These are phyloP conservation scores for Globisporangium emineosum DNA, from an alignment of 352 stramenopile species.

Conservation along the genomic window DNA sequence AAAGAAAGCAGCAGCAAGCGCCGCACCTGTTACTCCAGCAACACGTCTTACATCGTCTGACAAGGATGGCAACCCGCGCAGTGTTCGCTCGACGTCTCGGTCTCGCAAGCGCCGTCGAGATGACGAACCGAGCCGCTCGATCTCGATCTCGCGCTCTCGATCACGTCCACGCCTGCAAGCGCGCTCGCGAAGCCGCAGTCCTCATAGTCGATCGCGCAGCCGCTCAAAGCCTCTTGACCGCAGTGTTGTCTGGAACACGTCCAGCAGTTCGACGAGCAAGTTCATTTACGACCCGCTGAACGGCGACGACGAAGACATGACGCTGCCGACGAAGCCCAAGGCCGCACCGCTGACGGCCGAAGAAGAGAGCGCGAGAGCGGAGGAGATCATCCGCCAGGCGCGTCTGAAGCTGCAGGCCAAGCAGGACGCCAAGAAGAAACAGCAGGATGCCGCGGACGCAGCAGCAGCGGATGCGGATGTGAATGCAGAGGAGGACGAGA, in stretches of 20 bases:
- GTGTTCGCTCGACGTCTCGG: constrained; percentile 26
- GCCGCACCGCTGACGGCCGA: constrained; percentile 27
- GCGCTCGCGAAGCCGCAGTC: constrained; percentile 28
- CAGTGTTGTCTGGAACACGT: constrained; percentile 18
- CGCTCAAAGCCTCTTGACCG: constrained; percentile 10
- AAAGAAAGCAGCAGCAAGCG: constrained; percentile 23
- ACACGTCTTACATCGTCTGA: constrained; percentile 15
- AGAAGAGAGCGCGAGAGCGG: constrained; percentile 49
- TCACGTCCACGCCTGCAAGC: constrained; percentile 22
- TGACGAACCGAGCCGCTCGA: constrained; percentile 8
- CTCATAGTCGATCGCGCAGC: constrained; percentile 23
- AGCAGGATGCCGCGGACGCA: constrained; percentile 14
- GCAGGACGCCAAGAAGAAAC: constrained; percentile 9
- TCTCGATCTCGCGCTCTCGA: constrained; percentile 33
- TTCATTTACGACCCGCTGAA: constrained; percentile 19
- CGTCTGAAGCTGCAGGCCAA: constrained; percentile 55
- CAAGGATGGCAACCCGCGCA: background rate
- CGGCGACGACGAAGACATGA: constrained; percentile 11
- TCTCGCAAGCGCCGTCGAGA: constrained; percentile 31
- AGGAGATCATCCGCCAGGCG: constrained; percentile 71
- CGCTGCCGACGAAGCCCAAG: constrained; percentile 5
- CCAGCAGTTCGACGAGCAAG: background rate
- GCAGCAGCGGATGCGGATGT: background rate
- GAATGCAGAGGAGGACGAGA: constrained; percentile 28
- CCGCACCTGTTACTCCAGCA: background rate